Conservation (phyloP, 148 eudicot genomes). For the Mesembryanthemum crystallinum region DNA sequence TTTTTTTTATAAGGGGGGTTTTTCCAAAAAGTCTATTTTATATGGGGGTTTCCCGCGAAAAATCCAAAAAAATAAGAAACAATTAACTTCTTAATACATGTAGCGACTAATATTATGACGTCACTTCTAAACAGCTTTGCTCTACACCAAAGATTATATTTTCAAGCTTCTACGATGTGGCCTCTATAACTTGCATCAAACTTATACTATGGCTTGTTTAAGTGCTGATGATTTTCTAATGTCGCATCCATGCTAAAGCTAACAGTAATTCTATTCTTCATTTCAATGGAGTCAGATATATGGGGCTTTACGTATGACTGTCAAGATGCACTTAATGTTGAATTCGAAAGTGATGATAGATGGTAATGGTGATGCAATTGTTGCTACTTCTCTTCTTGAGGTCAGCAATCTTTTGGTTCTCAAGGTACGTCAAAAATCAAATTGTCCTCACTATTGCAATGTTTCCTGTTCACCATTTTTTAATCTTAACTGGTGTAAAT, state of each 20-base stretch:
- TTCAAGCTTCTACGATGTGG: too few species aligned
- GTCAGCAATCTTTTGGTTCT: constrained; percentile 94
- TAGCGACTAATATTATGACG: too few species aligned
- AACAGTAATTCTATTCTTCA: neutral
- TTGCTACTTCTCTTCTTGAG: constrained; percentile 86
- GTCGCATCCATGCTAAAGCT: neutral
- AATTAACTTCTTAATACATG: too few species aligned
- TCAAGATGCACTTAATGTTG: constrained; percentile 92
- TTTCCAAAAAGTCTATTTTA: too few species aligned
- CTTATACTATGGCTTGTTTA: neutral
- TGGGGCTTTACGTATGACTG: constrained; percentile 93
- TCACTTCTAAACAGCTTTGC: too few species aligned
- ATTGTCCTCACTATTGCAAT: neutral
- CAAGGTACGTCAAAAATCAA: constrained; percentile 47
- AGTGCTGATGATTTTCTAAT: neutral
- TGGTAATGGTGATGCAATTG: constrained; percentile 68
- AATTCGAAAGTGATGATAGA: constrained; percentile 76
- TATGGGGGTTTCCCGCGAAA: too few species aligned
- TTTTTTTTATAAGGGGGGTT: too few species aligned
- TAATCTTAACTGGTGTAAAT: neutral
- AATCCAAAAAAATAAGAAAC: too few species aligned
- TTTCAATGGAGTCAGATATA: constrained; percentile 52
- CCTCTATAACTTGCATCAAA: too few species aligned
- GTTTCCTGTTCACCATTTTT: constrained; percentile 11
- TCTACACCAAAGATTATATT: too few species aligned